A percentile compares a stretch with the other conserved stretches of the same genome.
Conservation (phyloP, 768 basidiomycete species). For the Amanita jacksonii region DNA sequence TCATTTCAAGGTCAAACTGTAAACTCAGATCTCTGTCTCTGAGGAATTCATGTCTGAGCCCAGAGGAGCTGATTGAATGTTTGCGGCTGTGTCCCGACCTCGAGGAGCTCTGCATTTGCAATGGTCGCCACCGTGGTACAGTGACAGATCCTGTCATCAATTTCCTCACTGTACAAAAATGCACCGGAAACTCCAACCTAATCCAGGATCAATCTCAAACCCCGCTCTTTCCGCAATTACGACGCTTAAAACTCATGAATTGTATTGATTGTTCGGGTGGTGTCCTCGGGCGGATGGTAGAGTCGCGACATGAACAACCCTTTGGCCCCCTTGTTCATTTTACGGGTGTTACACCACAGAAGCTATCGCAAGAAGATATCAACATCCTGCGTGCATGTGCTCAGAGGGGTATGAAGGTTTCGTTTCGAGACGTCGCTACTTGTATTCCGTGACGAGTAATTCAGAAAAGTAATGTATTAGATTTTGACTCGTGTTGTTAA, state of each 20-base stretch:
- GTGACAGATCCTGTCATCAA: neutral
- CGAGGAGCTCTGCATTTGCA: neutral
- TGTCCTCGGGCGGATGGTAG: neutral
- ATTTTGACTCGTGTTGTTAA: too few species aligned
- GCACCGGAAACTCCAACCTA: neutral
- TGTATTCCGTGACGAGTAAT: too few species aligned
- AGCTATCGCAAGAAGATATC: neutral
- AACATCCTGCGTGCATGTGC: neutral
- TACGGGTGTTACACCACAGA: neutral
- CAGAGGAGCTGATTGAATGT: neutral
- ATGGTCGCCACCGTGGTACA: neutral
- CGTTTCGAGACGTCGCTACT: neutral
- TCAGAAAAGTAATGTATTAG: too few species aligned
- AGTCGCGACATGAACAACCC: neutral
- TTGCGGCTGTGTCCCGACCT: neutral
- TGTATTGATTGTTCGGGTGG: neutral
- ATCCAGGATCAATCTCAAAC: neutral
- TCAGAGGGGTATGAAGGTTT: neutral
- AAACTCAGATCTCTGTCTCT: neutral
- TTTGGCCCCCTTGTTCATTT: neutral
- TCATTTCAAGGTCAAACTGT: neutral
- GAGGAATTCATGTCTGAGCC: neutral
- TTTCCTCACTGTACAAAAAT: neutral
- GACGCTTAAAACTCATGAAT: neutral
- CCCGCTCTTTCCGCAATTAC: neutral